Percentiles rank a stretch among this genome's conserved stretches.
Evolutionary conservation across 306 rosid species (phyloP).

Genomic region (Cicer arietinum): DNA sequence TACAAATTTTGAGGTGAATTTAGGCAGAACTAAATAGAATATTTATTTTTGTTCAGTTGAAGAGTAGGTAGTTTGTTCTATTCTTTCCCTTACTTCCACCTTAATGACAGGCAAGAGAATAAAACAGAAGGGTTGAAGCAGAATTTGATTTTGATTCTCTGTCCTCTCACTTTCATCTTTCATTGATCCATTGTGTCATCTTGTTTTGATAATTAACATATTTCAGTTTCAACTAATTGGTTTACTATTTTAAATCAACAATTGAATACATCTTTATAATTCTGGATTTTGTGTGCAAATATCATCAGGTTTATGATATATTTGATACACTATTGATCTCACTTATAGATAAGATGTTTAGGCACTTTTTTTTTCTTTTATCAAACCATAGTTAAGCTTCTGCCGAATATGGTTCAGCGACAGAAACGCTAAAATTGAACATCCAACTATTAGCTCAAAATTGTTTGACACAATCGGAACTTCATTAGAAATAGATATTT

Average conservation of each 20-base stretch:
- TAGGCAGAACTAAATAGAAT: conserved; percentile 15
- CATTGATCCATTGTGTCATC: not conserved
- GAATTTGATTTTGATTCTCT: conserved; percentile 9
- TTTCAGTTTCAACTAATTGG: not conserved
- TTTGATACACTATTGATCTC: not conserved
- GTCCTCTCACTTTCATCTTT: not conserved
- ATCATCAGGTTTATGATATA: conserved; percentile 10
- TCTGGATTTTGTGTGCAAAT: not conserved
- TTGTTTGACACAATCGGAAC: not conserved
- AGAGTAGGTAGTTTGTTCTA: conserved; percentile 21
- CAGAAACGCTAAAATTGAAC: not conserved
- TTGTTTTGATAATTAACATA: conserved; percentile 7
- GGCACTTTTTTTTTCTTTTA: not conserved
- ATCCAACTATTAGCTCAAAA: not conserved
- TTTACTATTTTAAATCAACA: conserved; percentile 1
- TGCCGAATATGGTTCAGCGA: too few species aligned
- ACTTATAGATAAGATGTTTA: not conserved
- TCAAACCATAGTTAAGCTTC: conserved; percentile 1
- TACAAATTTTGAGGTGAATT: conserved; percentile 35
- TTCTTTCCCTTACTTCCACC: not conserved
- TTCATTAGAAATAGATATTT: not conserved
- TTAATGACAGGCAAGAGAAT: conserved; percentile 31
- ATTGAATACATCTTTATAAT: not conserved
- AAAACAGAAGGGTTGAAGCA: conserved; percentile 10
- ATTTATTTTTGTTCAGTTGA: conserved; percentile 38